phyloP scores from a whole-genome alignment of 441 rosid genomes.

The Mallotus japonicus region DNA sequence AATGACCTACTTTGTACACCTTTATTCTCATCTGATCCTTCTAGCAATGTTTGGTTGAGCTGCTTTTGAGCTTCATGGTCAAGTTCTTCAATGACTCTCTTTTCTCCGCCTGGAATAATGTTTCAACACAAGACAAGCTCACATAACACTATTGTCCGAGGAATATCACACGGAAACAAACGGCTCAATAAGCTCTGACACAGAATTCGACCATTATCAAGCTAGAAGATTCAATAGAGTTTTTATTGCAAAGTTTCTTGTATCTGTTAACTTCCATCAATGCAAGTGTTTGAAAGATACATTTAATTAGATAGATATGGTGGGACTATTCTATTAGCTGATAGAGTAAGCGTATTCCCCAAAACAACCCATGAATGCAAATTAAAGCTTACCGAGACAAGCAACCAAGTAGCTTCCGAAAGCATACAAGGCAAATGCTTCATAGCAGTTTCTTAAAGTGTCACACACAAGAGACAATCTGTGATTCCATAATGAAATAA shows the following conservation, averaged over 20 bases:
- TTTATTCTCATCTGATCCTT: constrained; percentile 29
- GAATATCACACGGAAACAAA: neutral
- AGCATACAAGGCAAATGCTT: constrained; percentile 87
- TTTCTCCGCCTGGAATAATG: constrained; percentile 65
- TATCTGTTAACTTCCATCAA: neutral
- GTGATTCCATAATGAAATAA: constrained; percentile 63
- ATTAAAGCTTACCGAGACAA: constrained; percentile 65
- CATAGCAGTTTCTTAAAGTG: constrained; percentile 79
- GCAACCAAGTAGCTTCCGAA: constrained; percentile 91
- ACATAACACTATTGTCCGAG: neutral
- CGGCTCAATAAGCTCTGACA: neutral
- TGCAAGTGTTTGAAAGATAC: neutral
- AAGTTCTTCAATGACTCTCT: constrained; percentile 53
- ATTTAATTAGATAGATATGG: neutral
- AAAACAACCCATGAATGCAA: neutral
- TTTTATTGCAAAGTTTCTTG: neutral
- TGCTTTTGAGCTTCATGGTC: constrained; percentile 49
- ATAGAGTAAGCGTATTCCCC: neutral
- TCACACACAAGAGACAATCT: constrained; percentile 68
- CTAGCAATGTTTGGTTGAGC: constrained; percentile 47
- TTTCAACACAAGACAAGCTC: neutral
- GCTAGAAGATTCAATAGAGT: neutral
- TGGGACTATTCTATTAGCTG: neutral
- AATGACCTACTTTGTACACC: constrained; percentile 33
- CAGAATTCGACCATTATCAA: neutral